Evolutionary conservation across 2,329 filamentous ascomycete species (phyloP).

Genomic region (Myriosclerotinia curreyana): DNA sequence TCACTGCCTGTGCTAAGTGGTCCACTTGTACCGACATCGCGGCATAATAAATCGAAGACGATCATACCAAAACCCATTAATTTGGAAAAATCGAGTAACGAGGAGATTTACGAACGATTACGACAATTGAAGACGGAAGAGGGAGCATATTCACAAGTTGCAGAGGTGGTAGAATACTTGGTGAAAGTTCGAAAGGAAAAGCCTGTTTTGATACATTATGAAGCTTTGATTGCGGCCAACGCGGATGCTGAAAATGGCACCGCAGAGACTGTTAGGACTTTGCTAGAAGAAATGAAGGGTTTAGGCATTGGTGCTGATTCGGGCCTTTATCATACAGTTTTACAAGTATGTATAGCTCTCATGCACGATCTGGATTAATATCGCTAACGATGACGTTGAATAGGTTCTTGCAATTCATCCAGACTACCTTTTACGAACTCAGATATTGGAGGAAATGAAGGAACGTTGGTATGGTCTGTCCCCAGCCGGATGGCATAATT

Average conservation of each 20-base stretch:
- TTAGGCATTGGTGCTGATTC: conserved; percentile 61
- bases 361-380: conserved; percentile 1
- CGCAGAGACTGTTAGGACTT: conserved; percentile 55
- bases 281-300: conserved; percentile 71
- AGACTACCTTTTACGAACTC: conserved; percentile 71
- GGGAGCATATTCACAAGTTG: conserved; percentile 42
- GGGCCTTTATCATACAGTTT: conserved; percentile 65
- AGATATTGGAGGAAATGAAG: conserved; percentile 71
- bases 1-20: background rate
- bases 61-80: background rate
- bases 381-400: conserved; percentile 3
- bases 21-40: background rate
- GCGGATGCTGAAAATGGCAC: conserved; percentile 62
- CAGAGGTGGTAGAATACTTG: conserved; percentile 55
- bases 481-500: conserved; percentile 59
- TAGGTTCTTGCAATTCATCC: conserved; percentile 77
- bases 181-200: conserved; percentile 53
- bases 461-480: conserved; percentile 66
- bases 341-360: conserved; percentile 52
- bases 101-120: conserved; percentile 49
- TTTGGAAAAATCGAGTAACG: background rate
- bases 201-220: conserved; percentile 63
- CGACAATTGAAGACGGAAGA: conserved; percentile 42
- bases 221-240: conserved; percentile 72
- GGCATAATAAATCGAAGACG: background rate